phyloP scores from a whole-genome alignment of 306 rosid species.

The Vicia villosa region DNA sequence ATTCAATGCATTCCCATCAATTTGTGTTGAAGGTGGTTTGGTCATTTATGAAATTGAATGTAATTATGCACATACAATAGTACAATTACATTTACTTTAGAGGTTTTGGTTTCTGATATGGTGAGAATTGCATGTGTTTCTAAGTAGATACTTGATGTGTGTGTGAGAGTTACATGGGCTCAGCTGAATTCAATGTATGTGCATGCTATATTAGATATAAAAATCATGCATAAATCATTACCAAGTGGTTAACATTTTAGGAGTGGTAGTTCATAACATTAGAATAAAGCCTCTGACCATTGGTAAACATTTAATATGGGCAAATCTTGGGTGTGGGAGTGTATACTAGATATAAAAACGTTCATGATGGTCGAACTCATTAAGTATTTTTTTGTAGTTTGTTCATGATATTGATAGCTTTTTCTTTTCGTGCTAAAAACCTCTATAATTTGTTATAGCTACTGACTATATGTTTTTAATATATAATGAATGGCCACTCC shows the following conservation, averaged over 20 bases:
- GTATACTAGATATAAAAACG: neutral
- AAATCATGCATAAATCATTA: neutral
- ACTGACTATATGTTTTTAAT: neutral
- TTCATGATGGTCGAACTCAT: too few relatives aligned
- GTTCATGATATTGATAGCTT: slow-evolving; percentile 7
- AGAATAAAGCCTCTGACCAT: neutral
- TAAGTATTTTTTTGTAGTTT: slow-evolving; percentile 12
- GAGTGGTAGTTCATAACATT: neutral
- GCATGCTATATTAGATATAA: neutral
- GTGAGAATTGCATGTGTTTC: slow-evolving; percentile 14
- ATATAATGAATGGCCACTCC: slow-evolving; percentile 10
- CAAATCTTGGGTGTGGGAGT: neutral
- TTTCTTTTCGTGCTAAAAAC: slow-evolving; percentile 15
- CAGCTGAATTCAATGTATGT: neutral
- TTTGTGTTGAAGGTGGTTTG: slow-evolving; percentile 23
- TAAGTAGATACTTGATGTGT: neutral
- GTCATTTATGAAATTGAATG: neutral
- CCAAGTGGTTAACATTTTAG: neutral
- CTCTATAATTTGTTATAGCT: slow-evolving; percentile 9
- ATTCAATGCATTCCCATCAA: neutral
- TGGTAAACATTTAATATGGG: neutral
- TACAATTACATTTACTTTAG: slow-evolving; percentile 11
- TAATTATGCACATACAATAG: neutral
- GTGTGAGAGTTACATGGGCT: neutral
- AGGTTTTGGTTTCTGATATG: neutral